These are phyloP conservation scores for Porcisia deanei DNA, from an alignment of 208 protist genomes.

Conservation along the genomic window DNA sequence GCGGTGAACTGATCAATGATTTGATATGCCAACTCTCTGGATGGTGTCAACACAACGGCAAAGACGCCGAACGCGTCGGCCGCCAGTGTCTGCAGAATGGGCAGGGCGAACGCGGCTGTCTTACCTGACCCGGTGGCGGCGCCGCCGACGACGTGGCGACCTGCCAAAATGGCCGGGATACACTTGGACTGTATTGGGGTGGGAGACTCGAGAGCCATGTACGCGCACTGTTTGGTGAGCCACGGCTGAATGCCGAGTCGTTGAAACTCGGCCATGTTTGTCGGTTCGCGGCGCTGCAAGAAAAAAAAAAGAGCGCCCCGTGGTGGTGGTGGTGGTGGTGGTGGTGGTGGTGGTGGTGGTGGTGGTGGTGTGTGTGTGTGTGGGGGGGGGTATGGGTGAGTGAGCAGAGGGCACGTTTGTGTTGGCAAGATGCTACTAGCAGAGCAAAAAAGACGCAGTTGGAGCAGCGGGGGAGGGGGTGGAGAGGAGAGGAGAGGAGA, in stretches of 20 bases:
- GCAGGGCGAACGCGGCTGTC: constrained; percentile 98
- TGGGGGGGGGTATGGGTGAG: background rate
- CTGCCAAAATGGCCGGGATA: constrained; percentile 81
- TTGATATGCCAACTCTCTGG: constrained; percentile 96
- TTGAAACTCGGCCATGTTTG: constrained; percentile 62
- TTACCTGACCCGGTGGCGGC: constrained; percentile 98
- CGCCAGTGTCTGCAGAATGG: constrained; percentile 95
- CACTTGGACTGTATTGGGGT: constrained; percentile 80
- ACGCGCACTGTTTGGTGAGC: constrained; percentile 75
- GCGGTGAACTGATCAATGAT: constrained; percentile 92
- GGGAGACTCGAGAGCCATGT: constrained; percentile 78
- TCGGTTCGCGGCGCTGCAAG: background rate
- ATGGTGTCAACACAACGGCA: constrained; percentile 97
- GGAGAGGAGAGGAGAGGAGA: background rate
- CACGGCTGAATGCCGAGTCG: constrained; percentile 70
- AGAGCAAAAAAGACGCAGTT: too few relatives aligned
- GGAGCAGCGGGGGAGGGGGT: background rate
- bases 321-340: background rate
- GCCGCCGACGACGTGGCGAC: constrained; percentile 92
- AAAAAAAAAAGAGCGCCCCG: background rate
- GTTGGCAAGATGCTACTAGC: background rate
- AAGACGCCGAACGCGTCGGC: constrained; percentile 97
- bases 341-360: background rate
- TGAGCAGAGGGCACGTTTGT: background rate
- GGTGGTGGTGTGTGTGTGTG: background rate